A percentile compares a stretch with the other conserved stretches of the same genome.
phyloP scores from a whole-genome alignment of 2,329 filamentous ascomycete species.

The Colletotrichum sp. region DNA sequence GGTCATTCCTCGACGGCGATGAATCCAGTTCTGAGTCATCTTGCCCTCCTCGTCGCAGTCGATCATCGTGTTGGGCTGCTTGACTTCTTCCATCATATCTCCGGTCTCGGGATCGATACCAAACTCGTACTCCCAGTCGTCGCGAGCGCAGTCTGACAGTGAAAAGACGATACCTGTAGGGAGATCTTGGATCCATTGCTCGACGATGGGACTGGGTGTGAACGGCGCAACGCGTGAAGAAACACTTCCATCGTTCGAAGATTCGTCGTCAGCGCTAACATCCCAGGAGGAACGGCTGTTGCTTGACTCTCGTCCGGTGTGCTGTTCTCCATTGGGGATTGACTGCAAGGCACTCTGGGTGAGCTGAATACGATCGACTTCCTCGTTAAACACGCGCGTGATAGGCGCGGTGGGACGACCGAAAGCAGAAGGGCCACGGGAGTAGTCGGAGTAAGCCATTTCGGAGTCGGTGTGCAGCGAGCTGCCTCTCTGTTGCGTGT shows the following conservation, averaged over 20 bases:
- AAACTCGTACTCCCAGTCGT: not conserved
- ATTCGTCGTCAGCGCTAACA: not conserved
- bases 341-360: not conserved
- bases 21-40: slow-evolving; percentile 4
- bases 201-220: not conserved
- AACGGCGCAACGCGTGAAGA: not conserved
- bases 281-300: slow-evolving; percentile 14
- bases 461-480: not conserved
- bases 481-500: not conserved
- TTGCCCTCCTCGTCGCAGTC: slow-evolving; percentile 12
- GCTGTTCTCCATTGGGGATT: not conserved
- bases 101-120: slow-evolving; percentile 45
- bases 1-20: slow-evolving; percentile 26
- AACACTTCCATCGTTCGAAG: not conserved
- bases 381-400: not conserved
- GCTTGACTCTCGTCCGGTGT: not conserved
- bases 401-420: not conserved
- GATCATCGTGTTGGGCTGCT: slow-evolving; percentile 34
- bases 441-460: not conserved
- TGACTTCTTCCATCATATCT: slow-evolving; percentile 33
- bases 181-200: not conserved
- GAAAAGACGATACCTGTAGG: not conserved
- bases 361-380: not conserved
- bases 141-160: not conserved
- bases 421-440: not conserved